Evolutionary conservation across 106 monocot genomes (phyloP).

Genomic region (Hemerocallis citrina): DNA sequence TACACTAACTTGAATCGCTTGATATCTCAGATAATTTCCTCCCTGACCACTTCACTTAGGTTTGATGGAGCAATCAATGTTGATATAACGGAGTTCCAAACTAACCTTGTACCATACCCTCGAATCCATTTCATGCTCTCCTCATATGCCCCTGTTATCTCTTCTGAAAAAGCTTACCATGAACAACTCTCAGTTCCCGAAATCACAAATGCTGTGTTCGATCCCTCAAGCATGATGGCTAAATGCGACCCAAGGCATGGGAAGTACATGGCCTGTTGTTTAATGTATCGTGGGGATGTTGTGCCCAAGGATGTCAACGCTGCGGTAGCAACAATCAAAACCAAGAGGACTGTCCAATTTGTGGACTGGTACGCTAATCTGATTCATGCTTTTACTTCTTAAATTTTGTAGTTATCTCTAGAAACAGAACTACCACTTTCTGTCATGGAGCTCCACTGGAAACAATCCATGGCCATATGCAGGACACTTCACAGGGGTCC

Average conservation of each 20-base stretch:
- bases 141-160: constrained; percentile 38
- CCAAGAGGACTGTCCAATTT: constrained; percentile 31
- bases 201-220: constrained; percentile 19
- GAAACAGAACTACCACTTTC: no score
- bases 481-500: no score
- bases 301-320: constrained; percentile 44
- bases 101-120: constrained; percentile 15
- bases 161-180: constrained; percentile 24
- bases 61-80: constrained; percentile 21
- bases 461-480: no score
- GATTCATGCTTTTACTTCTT: background rate
- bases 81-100: constrained; percentile 17
- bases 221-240: constrained; percentile 16
- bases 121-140: constrained; percentile 20
- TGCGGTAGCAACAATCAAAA: constrained; percentile 31
- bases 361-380: constrained; percentile 32
- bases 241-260: constrained; percentile 25
- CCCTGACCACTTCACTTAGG: constrained; percentile 12
- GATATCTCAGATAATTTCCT: constrained; percentile 17
- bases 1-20: constrained; percentile 17
- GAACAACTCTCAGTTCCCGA: constrained; percentile 17
- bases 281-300: constrained; percentile 48
- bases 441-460: no score
- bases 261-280: constrained; percentile 40
- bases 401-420: no score